Evolutionary conservation across 2,329 filamentous ascomycete genomes (phyloP).

Genomic region (Fusarium musae): DNA sequence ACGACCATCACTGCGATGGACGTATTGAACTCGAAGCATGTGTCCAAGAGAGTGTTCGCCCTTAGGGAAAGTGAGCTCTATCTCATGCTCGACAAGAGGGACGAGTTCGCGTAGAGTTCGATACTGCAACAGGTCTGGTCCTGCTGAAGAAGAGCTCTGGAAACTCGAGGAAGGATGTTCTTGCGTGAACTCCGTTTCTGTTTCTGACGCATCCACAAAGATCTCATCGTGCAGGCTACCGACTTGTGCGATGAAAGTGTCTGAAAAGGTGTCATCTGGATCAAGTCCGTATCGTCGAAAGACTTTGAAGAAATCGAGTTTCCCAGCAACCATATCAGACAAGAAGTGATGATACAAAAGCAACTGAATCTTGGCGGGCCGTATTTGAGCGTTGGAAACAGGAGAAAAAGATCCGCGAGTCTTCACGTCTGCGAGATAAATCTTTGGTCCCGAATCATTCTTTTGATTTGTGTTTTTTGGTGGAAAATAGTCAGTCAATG

Average conservation of each 20-base stretch:
- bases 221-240: slow-evolving; percentile 73
- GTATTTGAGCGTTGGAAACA: slow-evolving; percentile 71
- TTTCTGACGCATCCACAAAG: slow-evolving; percentile 64
- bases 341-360: slow-evolving; percentile 91
- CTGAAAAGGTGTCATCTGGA: slow-evolving; percentile 74
- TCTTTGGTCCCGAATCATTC: slow-evolving; percentile 41
- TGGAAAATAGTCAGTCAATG: slow-evolving; percentile 56
- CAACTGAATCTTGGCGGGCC: slow-evolving; percentile 85
- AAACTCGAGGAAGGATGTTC: slow-evolving; percentile 27
- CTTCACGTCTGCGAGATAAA: slow-evolving; percentile 91
- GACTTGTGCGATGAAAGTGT: slow-evolving; percentile 81
- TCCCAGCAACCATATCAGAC: slow-evolving; percentile 76
- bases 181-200: slow-evolving; percentile 16
- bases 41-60: slow-evolving; percentile 60
- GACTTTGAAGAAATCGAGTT: slow-evolving; percentile 75
- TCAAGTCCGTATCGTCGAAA: slow-evolving; percentile 78
- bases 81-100: slow-evolving; percentile 57
- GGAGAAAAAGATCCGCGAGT: slow-evolving; percentile 77
- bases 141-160: slow-evolving; percentile 32
- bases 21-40: slow-evolving; percentile 65
- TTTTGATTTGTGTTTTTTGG: slow-evolving; percentile 17
- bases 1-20: slow-evolving; percentile 62
- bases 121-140: slow-evolving; percentile 57
- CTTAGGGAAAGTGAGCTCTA: slow-evolving; percentile 63
- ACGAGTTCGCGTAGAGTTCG: slow-evolving; percentile 60